phyloP scores from a whole-genome alignment of 495 filamentous ascomycete species.

The Penicillium steckii region DNA sequence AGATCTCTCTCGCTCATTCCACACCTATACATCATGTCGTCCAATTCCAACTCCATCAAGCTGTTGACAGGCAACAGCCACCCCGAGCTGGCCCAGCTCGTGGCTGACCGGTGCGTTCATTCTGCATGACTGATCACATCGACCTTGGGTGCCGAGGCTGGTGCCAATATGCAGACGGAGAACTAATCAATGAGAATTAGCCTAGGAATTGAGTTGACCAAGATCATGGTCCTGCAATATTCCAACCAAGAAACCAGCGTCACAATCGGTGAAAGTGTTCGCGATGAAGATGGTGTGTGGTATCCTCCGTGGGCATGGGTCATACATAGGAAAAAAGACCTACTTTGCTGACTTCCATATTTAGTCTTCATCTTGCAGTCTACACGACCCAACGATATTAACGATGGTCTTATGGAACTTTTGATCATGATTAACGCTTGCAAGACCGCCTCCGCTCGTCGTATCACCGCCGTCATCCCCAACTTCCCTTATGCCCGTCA shows the following conservation, averaged over 20 bases:
- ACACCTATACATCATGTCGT: slow-evolving; percentile 53
- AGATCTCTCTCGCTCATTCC: not conserved
- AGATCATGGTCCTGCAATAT: slow-evolving; percentile 92
- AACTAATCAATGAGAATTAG: slow-evolving; percentile 41
- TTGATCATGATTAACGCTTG: slow-evolving; percentile 99
- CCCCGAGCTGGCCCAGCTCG: slow-evolving; percentile 81
- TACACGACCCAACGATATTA: slow-evolving; percentile 93
- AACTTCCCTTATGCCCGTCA: slow-evolving; percentile 99
- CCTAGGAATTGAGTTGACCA: slow-evolving; percentile 88
- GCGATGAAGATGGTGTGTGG: slow-evolving; percentile 84
- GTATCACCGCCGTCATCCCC: slow-evolving; percentile 89
- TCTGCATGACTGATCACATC: too few relatives aligned
- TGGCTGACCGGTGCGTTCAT: slow-evolving; percentile 74
- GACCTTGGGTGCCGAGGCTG: too few relatives aligned
- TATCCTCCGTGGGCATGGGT: slow-evolving; percentile 5
- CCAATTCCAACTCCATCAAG: slow-evolving; percentile 97
- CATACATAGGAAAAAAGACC: not conserved
- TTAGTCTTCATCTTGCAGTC: slow-evolving; percentile 95
- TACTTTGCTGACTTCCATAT: slow-evolving; percentile 8
- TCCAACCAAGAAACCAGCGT: slow-evolving; percentile 98
- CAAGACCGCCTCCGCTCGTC: slow-evolving; percentile 90
- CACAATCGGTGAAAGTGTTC: slow-evolving; percentile 93
- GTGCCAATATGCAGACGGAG: not conserved
- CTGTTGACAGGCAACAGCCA: slow-evolving; percentile 94
- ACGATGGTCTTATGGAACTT: slow-evolving; percentile 98